These are phyloP conservation scores for Citrullus colocynthis DNA, from an alignment of 306 rosid genomes.

Conservation along the genomic window DNA sequence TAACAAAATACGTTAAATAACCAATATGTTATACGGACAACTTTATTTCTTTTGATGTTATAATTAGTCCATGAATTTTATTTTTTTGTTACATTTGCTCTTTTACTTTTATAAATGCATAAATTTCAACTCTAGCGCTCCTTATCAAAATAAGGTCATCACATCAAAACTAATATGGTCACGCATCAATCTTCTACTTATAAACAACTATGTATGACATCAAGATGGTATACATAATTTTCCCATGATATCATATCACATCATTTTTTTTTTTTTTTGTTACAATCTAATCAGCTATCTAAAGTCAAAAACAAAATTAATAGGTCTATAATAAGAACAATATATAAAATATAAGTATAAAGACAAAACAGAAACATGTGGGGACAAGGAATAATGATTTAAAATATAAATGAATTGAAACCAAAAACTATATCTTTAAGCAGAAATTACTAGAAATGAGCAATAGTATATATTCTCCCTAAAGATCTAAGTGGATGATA, in stretches of 20 bases:
- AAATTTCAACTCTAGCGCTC: too few relatives aligned
- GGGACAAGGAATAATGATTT: neutral
- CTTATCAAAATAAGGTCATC: neutral
- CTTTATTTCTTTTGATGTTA: neutral
- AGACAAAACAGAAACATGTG: neutral
- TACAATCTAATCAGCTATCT: neutral
- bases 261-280: too few relatives aligned
- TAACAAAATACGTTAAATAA: neutral
- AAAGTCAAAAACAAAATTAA: neutral
- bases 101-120: neutral
- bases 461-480: neutral
- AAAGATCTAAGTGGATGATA: conserved; percentile 4
- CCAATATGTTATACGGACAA: too few relatives aligned
- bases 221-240: neutral
- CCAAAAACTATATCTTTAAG: neutral
- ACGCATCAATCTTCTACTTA: neutral
- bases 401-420: neutral
- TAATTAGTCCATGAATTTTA: neutral
- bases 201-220: neutral
- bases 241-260: neutral
- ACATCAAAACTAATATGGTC: neutral
- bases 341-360: neutral
- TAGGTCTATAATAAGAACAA: neutral
- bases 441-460: neutral
- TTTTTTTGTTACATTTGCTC: neutral